Conservation (phyloP, 352 stramenopile genomes). For the Phytophthora quininea region DNA sequence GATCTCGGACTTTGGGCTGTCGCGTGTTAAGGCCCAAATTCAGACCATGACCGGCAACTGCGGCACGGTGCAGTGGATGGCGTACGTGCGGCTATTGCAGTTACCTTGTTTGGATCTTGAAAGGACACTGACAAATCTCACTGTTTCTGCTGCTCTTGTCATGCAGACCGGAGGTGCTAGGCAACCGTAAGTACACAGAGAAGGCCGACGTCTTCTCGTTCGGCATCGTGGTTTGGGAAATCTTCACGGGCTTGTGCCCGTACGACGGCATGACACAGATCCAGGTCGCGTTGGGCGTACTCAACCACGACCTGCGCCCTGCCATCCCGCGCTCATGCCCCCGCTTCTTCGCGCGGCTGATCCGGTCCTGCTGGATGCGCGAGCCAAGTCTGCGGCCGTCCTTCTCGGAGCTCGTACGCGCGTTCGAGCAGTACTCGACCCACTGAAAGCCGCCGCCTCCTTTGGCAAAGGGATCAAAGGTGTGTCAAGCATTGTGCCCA, state of each 20-base stretch:
- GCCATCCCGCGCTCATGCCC: conserved; percentile 66
- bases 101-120: conserved; percentile 24
- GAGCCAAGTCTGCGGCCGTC: conserved; percentile 74
- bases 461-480: conserved; percentile 8
- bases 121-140: conserved; percentile 19
- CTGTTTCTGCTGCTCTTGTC: conserved; percentile 12
- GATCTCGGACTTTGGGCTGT: conserved; percentile 92
- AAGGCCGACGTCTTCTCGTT: conserved; percentile 95
- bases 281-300: conserved; percentile 76
- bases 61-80: conserved; percentile 90
- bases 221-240: conserved; percentile 94
- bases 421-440: conserved; percentile 52
- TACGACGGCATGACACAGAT: conserved; percentile 93
- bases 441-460: conserved; percentile 14
- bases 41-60: conserved; percentile 93
- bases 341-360: conserved; percentile 75
- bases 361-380: conserved; percentile 79
- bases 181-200: conserved; percentile 92
- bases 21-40: conserved; percentile 91
- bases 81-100: conserved; percentile 49
- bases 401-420: conserved; percentile 66
- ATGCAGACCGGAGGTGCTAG: conserved; percentile 82
- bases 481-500: conserved; percentile 8
- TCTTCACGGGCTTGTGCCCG: conserved; percentile 89
- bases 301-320: conserved; percentile 80